Base-by-base conservation (phyloP, 2,329 filamentous ascomycete genomes). In the Colletotrichum sp. region DNA sequence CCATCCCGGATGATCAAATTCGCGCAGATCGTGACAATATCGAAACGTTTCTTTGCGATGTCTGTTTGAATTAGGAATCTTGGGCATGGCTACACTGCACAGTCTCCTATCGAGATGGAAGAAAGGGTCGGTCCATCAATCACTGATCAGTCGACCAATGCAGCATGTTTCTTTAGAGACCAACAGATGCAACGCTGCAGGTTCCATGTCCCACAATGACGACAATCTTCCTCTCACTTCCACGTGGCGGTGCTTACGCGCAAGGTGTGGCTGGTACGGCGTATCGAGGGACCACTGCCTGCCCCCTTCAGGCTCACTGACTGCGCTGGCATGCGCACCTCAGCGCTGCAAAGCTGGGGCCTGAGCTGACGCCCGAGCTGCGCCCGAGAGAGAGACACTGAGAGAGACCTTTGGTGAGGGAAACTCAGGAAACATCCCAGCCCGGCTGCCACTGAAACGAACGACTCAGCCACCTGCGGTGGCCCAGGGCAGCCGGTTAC, bases 381-480 rank as follows among this genome's bases (percentile, higher is more conserved):
- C 59, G 70, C 57, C 73, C 57, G 70, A 36, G 63, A 64, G 73
- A 48, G 44, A 48, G 44, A 22, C n/a, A 48, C 39, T 3, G 44
- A 48, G 44, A 48, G 44, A 48, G 44, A 48, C 18, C 44, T 48
- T 48, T 48, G 44, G n/a, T 48, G 62, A 62, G 59, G n/a, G 26
- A 62, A 22, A 62, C 32, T 48, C 44, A 22, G 52, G 44, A 75
- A 75, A 60, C 68, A 72, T 67, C 52, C 67, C 32, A 71, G 68
- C 48, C 68, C 32, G 36, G 26, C 60, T 65, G 44, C 59, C 70
- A 74, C 74, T 76, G 70, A 76, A 76, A 74, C 71, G 65, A 74
- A 65, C 64, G 70, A 76, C 70, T 75, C 70, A 76, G 74, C 74
- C 74, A 76, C 74, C 63, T 69, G 71, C 59, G n/a, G 71, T 68